A percentile compares a stretch with the other conserved stretches of the same genome.
phyloP scores from a whole-genome alignment of 31 red algal species.

The Porphyra umbilicalis region DNA sequence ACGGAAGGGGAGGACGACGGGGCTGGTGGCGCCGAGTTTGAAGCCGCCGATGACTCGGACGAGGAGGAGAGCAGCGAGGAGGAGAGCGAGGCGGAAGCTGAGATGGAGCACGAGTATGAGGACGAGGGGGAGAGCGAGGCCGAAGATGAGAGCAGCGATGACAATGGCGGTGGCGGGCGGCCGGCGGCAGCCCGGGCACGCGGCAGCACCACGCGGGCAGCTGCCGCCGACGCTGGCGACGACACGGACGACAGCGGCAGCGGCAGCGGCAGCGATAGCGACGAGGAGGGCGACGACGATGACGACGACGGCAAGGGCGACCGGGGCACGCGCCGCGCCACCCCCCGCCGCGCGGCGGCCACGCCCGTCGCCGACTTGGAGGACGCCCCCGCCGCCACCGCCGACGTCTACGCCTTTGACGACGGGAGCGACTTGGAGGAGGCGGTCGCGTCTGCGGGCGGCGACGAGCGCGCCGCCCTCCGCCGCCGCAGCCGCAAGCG shows the following conservation, averaged over 20 bases:
- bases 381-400: not conserved
- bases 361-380: not conserved
- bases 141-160: slow-evolving; percentile 32
- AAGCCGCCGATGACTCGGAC: slow-evolving; percentile 29
- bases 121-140: slow-evolving; percentile 21
- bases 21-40: slow-evolving; percentile 10
- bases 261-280: not conserved
- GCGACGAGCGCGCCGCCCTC: not conserved
- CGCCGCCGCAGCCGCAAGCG: not conserved
- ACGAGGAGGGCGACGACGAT: not conserved
- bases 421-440: slow-evolving; percentile 13
- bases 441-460: not conserved
- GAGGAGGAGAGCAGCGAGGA: slow-evolving; percentile 6
- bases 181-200: not conserved
- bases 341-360: not conserved
- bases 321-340: not conserved
- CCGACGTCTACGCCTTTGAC: slow-evolving; percentile 42
- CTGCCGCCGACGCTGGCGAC: not conserved
- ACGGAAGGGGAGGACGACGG: slow-evolving; percentile 4
- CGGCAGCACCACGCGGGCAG: not conserved
- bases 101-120: not conserved
- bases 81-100: not conserved
- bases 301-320: not conserved
- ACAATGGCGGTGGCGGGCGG: slow-evolving; percentile 16
- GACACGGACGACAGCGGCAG: not conserved